phyloP scores from a whole-genome alignment of 371 early-diverging fungal species.

The Haplosporangium sp. region DNA sequence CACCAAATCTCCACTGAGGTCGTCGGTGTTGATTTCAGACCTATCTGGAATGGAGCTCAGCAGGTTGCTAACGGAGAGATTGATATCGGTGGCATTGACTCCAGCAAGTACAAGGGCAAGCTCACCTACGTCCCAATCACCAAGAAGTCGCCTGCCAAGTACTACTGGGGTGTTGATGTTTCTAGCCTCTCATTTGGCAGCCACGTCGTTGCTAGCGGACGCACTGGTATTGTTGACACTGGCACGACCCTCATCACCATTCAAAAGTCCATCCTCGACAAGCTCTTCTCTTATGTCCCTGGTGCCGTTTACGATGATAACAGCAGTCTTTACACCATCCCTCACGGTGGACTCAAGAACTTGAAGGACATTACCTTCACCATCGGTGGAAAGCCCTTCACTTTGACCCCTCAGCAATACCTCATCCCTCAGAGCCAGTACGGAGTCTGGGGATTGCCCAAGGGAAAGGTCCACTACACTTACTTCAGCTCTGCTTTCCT shows the following conservation, averaged over 20 bases:
- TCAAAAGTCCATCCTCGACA: neutral
- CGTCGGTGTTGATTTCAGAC: slow-evolving; percentile 84
- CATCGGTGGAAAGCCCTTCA: slow-evolving; percentile 19
- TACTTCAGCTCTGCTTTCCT: neutral
- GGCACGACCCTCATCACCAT: slow-evolving; percentile 52
- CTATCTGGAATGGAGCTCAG: slow-evolving; percentile 63
- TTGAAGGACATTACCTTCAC: slow-evolving; percentile 17
- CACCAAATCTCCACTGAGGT: slow-evolving; percentile 76
- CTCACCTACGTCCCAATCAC: slow-evolving; percentile 72
- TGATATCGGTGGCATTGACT: slow-evolving; percentile 67
- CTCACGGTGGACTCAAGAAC: slow-evolving; percentile 5
- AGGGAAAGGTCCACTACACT: neutral
- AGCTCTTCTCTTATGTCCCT: neutral
- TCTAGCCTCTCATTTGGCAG: slow-evolving; percentile 4
- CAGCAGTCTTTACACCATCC: slow-evolving; percentile 16
- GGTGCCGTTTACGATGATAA: slow-evolving; percentile 9
- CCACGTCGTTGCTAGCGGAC: neutral
- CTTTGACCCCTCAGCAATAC: slow-evolving; percentile 26
- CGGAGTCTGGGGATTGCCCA: slow-evolving; percentile 1
- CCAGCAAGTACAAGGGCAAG: slow-evolving; percentile 63
- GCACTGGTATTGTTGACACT: slow-evolving; percentile 51
- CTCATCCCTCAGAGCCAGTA: slow-evolving; percentile 5
- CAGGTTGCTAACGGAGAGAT: slow-evolving; percentile 69
- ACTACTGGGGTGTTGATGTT: slow-evolving; percentile 32
- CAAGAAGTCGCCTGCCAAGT: slow-evolving; percentile 62